Evolutionary conservation across 2,329 filamentous ascomycete genomes (phyloP), one percentile per base, ranked within the genome.

Genomic region (Bipolaris bicolor): DNA sequence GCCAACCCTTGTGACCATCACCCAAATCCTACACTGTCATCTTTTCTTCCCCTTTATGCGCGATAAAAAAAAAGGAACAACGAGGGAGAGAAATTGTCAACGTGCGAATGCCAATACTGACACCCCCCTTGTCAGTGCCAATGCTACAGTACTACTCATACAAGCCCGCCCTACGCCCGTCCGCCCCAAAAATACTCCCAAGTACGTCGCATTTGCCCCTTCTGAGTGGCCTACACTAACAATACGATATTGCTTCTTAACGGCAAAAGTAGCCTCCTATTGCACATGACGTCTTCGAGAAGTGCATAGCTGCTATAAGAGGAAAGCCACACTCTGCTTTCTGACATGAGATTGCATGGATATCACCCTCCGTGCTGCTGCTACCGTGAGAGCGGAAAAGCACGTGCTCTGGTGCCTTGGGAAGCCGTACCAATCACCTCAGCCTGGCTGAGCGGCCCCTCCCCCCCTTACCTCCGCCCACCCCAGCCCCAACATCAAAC

Each of bases 391-490:
- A 33, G 49, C 13, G 34, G 45, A 33, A 24, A 41, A 36, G 36
- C 43, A 13, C 40, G 52, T 51, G 48, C 55, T 50, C 44, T 33
- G 50, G 20, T 55, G 55, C 46, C 29, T 48, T 52, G 46, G 47
- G 37, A 18, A 51, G 40, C 67, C 61, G 62, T 59, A 52, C 66
- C 61, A 70, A 71, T 69, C 7, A 46, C 4, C 26, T 15, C 50
- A 62, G 65, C 55, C 65, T 68, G 59, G 66, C 67, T 49, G 34
- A 26, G 63, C 58, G 29, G 29, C 10, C 10, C 29, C 29, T 13
- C 29, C 29, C 4, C 10, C 29, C 29, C 10, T 31, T 29, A 29
- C 3, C 10, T 11, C 29, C 29, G 65, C 71, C 66, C 68, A 58
- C 69, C 69, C 55, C 54, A 59, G 50, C 40, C 58, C 45, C 53